Conservation (phyloP, 2,329 filamentous ascomycete species). For the Neurospora crassa region DNA sequence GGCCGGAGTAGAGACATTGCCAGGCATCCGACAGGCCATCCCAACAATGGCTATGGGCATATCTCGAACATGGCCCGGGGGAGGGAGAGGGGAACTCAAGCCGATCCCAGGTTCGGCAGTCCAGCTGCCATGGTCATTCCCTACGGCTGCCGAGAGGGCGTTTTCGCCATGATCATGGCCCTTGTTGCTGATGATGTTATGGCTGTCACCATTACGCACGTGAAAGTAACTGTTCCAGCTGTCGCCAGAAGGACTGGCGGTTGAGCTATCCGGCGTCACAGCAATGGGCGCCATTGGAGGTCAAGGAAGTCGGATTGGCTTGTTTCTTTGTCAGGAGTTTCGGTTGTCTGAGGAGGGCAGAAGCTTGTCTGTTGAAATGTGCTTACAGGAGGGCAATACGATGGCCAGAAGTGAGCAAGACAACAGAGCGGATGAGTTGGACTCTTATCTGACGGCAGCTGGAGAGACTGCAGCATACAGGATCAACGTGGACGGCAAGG, state of each 20-base stretch:
- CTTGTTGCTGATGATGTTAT: slow-evolving; percentile 10
- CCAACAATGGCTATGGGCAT: slow-evolving; percentile 38
- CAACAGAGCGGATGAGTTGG: background rate
- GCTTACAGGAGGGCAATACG: background rate
- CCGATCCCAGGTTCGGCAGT: background rate
- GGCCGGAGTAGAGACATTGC: slow-evolving; percentile 29
- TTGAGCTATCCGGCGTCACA: slow-evolving; percentile 21
- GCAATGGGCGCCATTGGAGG: slow-evolving; percentile 21
- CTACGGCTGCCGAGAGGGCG: no score
- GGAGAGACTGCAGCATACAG: background rate
- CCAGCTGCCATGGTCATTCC: slow-evolving; percentile 11
- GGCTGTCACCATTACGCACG: slow-evolving; percentile 6
- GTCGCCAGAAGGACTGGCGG: slow-evolving; percentile 20
- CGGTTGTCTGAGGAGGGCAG: background rate
- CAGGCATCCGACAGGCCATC: slow-evolving; percentile 37
- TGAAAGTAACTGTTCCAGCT: slow-evolving; percentile 19
- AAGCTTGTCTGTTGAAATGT: background rate
- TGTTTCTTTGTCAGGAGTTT: slow-evolving; percentile 2
- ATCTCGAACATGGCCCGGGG: background rate
- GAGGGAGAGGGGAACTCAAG: slow-evolving; percentile 16
- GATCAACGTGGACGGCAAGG: background rate
- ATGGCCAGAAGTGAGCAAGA: background rate
- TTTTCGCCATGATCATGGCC: slow-evolving; percentile 17
- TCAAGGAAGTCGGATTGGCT: background rate
- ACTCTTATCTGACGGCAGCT: background rate